Evolutionary conservation across 106 monocot genomes (phyloP).

Genomic region (Acorus gramineus): DNA sequence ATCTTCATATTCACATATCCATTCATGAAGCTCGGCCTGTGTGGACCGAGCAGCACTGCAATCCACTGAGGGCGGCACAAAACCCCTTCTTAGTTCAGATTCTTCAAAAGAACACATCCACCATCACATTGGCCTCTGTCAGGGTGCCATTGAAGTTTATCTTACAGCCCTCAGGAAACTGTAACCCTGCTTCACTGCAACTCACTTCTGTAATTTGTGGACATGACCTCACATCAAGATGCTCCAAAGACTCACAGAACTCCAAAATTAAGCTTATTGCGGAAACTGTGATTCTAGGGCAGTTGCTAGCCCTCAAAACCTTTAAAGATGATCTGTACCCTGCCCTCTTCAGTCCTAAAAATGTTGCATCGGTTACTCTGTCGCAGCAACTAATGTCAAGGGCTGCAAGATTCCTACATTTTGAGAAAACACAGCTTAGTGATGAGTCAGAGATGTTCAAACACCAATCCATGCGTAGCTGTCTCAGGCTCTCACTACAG

Average conservation of each 20-base stretch:
- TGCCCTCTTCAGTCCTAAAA: slow-evolving; percentile 25
- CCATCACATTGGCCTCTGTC: slow-evolving; percentile 19
- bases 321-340: slow-evolving; percentile 36
- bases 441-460: slow-evolving; percentile 51
- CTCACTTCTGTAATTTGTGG: slow-evolving; percentile 37
- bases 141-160: slow-evolving; percentile 53
- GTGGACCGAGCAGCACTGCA: not conserved
- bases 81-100: not conserved
- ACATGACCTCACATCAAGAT: slow-evolving; percentile 69
- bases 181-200: slow-evolving; percentile 62
- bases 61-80: not conserved
- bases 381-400: slow-evolving; percentile 80
- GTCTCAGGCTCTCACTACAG: slow-evolving; percentile 33
- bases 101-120: slow-evolving; percentile 42
- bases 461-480: slow-evolving; percentile 72
- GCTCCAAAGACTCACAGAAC: slow-evolving; percentile 45
- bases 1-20: too few species aligned
- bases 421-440: slow-evolving; percentile 35
- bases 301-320: slow-evolving; percentile 48
- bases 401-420: slow-evolving; percentile 52
- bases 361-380: slow-evolving; percentile 61
- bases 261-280: slow-evolving; percentile 38
- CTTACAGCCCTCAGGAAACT: slow-evolving; percentile 50
- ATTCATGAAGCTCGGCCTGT: too few species aligned
- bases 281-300: slow-evolving; percentile 48